Evolutionary conservation across 2,329 filamentous ascomycete species (phyloP).

Genomic region (Fusarium nurragi): DNA sequence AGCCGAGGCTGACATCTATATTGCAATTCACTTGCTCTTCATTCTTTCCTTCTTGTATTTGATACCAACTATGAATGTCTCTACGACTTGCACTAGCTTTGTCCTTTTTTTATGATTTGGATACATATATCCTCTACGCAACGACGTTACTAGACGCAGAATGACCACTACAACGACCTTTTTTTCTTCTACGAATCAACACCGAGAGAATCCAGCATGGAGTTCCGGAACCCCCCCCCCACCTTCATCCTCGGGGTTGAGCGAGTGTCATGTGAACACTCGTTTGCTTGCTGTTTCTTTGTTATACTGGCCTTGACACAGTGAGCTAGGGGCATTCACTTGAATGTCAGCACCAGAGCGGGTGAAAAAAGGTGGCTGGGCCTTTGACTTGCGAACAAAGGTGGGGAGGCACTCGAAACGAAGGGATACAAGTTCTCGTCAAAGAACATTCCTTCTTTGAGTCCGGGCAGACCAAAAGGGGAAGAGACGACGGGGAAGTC

Average conservation of each 20-base stretch:
- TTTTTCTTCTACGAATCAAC: constrained; percentile 9
- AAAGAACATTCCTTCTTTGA: constrained; percentile 31
- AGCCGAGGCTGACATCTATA: constrained; percentile 35
- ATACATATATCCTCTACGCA: constrained; percentile 8
- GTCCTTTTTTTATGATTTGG: constrained; percentile 14
- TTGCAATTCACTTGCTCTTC: not conserved
- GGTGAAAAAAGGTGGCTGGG: constrained; percentile 15
- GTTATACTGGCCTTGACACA: not conserved
- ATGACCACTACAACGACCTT: constrained; percentile 20
- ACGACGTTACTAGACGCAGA: constrained; percentile 28
- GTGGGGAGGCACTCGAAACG: constrained; percentile 1
- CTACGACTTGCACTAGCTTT: constrained; percentile 27
- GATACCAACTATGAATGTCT: constrained; percentile 39
- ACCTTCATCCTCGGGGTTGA: not conserved
- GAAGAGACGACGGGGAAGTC: not conserved
- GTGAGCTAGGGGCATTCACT: constrained; percentile 1
- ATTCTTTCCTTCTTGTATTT: constrained; percentile 20
- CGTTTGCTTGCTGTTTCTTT: constrained; percentile 27
- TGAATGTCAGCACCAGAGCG: constrained; percentile 10
- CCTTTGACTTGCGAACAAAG: constrained; percentile 17
- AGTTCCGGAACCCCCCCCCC: constrained; percentile 24
- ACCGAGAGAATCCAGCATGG: constrained; percentile 19
- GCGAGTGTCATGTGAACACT: constrained; percentile 11
- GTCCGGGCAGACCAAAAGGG: not conserved
- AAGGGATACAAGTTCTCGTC: constrained; percentile 24